Evolutionary conservation across 2,329 filamentous ascomycete species (phyloP).

Genomic region (Nemania sp.): DNA sequence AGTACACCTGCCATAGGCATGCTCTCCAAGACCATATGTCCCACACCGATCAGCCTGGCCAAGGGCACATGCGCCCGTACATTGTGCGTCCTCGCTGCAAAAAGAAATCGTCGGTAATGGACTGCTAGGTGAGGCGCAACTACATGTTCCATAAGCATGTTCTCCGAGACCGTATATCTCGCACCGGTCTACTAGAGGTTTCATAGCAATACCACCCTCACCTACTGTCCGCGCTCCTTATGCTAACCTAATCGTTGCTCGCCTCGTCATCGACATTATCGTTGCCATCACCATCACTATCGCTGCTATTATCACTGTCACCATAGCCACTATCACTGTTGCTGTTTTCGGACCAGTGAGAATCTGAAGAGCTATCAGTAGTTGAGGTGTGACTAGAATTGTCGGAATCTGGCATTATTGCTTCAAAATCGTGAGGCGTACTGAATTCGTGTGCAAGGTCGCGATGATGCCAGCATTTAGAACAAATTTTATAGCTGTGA

Average conservation of each 20-base stretch:
- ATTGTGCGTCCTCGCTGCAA: too few relatives aligned
- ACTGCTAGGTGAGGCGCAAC: slow-evolving; percentile 5
- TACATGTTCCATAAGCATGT: slow-evolving; percentile 5
- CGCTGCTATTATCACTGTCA: neutral
- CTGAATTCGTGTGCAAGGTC: slow-evolving; percentile 13
- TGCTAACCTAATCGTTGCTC: neutral
- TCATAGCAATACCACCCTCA: too few relatives aligned
- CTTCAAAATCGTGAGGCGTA: neutral
- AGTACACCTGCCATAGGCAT: slow-evolving; percentile 7
- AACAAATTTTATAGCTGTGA: slow-evolving; percentile 5
- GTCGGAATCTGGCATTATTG: neutral
- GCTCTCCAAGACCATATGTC: slow-evolving; percentile 7
- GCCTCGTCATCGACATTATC: neutral
- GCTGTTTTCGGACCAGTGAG: too few relatives aligned
- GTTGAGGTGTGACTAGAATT: neutral
- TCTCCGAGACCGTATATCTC: slow-evolving; percentile 2
- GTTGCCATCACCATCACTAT: neutral
- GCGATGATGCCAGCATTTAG: slow-evolving; percentile 18
- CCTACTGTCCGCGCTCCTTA: neutral
- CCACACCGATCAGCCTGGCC: slow-evolving; percentile 1
- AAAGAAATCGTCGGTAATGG: neutral
- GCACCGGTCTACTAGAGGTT: slow-evolving; percentile 4
- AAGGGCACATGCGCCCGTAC: neutral
- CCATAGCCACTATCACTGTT: too few relatives aligned
- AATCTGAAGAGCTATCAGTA: neutral